A percentile compares a stretch with the other conserved stretches of the same genome.
These are phyloP conservation scores for Silene noctiflora DNA, from an alignment of 179 eudicot species.

Conservation along the genomic window DNA sequence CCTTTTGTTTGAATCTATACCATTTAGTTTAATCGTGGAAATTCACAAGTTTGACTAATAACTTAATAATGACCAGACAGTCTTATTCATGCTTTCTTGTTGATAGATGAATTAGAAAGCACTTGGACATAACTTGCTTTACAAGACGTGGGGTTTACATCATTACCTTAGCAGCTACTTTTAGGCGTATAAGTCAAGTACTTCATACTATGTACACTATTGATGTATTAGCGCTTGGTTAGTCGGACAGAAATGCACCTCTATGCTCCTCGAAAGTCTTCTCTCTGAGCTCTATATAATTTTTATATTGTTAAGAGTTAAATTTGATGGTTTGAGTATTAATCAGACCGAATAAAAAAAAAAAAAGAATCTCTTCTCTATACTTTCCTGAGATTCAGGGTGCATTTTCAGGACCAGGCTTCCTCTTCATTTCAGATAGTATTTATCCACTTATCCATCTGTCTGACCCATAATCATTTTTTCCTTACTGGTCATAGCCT, in stretches of 20 bases:
- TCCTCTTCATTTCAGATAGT: not conserved
- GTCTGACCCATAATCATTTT: not conserved
- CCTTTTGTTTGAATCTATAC: not conserved
- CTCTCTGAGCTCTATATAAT: not conserved
- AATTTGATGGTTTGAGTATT: not conserved
- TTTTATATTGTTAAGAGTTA: not conserved
- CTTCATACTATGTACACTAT: not conserved
- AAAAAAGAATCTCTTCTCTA: no score
- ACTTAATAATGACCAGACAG: not conserved
- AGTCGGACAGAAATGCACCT: not conserved
- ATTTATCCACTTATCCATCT: not conserved
- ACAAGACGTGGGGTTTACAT: not conserved
- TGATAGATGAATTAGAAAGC: not conserved
- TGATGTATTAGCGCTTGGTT: not conserved
- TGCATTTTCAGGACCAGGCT: not conserved
- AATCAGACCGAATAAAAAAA: not conserved
- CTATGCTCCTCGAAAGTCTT: not conserved
- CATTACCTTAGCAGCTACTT: not conserved
- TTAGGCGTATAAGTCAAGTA: not conserved
- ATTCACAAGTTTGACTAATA: not conserved
- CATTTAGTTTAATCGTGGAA: no score
- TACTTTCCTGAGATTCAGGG: not conserved
- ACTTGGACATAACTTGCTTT: not conserved
- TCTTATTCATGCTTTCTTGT: not conserved
- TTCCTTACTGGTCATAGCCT: not conserved